Conservation (phyloP, 176 grass and related monocot species). For the Aegilops bicornis region DNA sequence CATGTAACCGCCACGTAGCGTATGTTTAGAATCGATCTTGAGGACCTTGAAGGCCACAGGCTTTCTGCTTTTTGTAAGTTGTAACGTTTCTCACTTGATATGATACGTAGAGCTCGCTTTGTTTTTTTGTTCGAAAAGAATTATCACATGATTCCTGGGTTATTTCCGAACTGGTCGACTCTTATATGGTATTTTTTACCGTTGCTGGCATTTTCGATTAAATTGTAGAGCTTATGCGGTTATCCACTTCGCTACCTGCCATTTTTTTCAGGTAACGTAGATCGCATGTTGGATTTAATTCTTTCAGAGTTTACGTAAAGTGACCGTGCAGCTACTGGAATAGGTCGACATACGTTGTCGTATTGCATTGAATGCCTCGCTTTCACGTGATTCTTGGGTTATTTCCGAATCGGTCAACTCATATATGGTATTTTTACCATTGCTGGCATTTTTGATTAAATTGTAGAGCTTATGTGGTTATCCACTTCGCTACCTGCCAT, state of each 20-base stretch:
- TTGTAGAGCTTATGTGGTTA: not conserved
- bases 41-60: not conserved
- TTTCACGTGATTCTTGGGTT: not conserved
- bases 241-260: not conserved
- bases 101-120: not conserved
- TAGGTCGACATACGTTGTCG: not conserved
- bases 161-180: not conserved
- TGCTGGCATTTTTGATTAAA: not conserved
- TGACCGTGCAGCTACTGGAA: not conserved
- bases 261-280: not conserved
- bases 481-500: not conserved
- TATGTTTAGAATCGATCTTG: not conserved
- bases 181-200: not conserved
- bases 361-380: not conserved
- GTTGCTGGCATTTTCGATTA: not conserved
- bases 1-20: not conserved
- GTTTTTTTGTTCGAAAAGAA: not conserved
- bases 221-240: not conserved
- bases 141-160: not conserved
- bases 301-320: not conserved
- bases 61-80: not conserved
- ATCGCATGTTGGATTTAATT: not conserved
- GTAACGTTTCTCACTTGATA: not conserved
- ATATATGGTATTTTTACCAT: not conserved
- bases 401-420: not conserved